A percentile compares a stretch with the other conserved stretches of the same genome.
Evolutionary conservation across 148 eudicot species (phyloP).

Genomic region (Rhododendron williamsianum): DNA sequence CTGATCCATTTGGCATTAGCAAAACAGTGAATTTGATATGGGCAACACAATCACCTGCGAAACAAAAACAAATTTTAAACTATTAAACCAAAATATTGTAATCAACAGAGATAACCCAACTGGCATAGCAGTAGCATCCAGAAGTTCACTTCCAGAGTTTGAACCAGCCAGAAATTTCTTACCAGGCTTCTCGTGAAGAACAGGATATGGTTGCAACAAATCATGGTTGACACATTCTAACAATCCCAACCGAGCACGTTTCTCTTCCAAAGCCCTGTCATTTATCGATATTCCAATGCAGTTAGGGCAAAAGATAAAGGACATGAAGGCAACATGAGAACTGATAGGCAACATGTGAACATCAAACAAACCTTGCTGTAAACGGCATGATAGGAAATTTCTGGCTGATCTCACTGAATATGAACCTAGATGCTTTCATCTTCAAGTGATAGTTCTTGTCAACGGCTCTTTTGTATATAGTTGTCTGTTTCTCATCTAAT

Average conservation of each 20-base stretch:
- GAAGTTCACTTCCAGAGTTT: background rate
- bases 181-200: constrained; percentile 94
- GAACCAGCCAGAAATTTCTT: constrained; percentile 3
- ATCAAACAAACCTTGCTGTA: constrained; percentile 56
- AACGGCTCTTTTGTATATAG: constrained; percentile 83
- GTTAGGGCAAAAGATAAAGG: background rate
- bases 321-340: background rate
- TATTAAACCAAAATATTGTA: background rate
- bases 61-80: background rate
- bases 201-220: constrained; percentile 92
- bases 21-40: constrained; percentile 90
- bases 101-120: background rate
- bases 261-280: constrained; percentile 82
- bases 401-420: constrained; percentile 81
- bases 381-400: constrained; percentile 92
- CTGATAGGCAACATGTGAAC: background rate
- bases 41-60: constrained; percentile 79
- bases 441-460: constrained; percentile 79
- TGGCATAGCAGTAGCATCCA: background rate
- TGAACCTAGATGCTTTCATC: constrained; percentile 85
- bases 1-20: constrained; percentile 96
- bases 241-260: constrained; percentile 80
- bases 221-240: constrained; percentile 92
- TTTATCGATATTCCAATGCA: background rate
- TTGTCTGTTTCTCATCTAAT: constrained; percentile 89